Evolutionary conservation across 1,284 basidiomycete species (phyloP), one percentile per base, ranked within the genome.

Genomic region (Gomphus bonarii): DNA sequence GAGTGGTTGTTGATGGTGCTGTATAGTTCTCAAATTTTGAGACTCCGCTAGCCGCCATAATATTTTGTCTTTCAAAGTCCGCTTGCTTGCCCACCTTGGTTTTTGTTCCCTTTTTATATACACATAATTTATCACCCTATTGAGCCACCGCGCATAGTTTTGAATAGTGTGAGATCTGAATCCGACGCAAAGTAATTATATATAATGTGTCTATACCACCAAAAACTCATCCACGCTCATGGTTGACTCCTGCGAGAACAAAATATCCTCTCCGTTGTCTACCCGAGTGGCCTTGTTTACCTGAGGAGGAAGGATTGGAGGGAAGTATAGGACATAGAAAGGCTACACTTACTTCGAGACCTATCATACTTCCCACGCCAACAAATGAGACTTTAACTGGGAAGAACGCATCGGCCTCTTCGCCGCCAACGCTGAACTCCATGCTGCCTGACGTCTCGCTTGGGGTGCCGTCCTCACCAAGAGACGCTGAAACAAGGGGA

Each of bases 341-440:
- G 38, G 44, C 63, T 42, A 30, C 54, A 59, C 40, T 55, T 22
- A 91, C 76, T 43, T 73, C 75, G 35, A 94, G 75, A 49, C 88
- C 86, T 0, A 85, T 82, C 58, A 95, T 69, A 63, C 84, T 90
- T 20, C 88, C 88, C 60, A 85, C 77, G 3, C 83, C 86, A 52
- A 88, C 81, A 67, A 98, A 97, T 12, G 79, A 73, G 9, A 97
- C 86, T 44, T 79, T 76, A 60, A 98, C 91, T 5, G 95, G 95
- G 89, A 97, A 99, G 77, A 97, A 95, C 11, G 80, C 81, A 16
- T 84, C 85, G 0, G 78, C 72, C 62, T 95, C 91, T 62, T 93
- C 90, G 3, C 92, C 90, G 30, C 83, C 84, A 54, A 91, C 82
- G 31, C 78, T 84, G 72, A 98, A 97, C 66, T 97, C 91, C 64